These are phyloP conservation scores for Coix lacrymajobi DNA, from an alignment of 176 grass and related monocot species.

Conservation along the genomic window DNA sequence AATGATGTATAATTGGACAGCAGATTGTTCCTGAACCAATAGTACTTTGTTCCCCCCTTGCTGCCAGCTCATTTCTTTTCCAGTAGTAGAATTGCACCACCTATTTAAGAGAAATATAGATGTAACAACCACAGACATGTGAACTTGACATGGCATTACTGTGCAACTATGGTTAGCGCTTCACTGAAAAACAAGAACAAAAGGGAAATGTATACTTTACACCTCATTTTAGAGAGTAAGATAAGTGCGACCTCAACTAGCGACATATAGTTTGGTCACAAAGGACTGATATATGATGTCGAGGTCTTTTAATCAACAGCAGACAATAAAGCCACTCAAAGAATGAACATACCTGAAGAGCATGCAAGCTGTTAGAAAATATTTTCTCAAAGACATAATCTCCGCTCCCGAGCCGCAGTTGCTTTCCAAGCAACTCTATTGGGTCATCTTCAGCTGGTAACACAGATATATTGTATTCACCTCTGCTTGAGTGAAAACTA, in stretches of 20 bases:
- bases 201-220: not conserved
- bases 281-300: not conserved
- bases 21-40: conserved; percentile 15
- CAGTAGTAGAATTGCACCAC: conserved; percentile 81
- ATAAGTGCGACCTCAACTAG: not conserved
- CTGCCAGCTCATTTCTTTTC: conserved; percentile 48
- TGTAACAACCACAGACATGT: not conserved
- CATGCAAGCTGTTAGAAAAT: conserved; percentile 80
- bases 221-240: not conserved
- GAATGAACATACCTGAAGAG: conserved; percentile 71
- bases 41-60: conserved; percentile 25
- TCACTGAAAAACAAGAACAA: not conserved
- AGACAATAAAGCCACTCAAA: not conserved
- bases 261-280: not conserved
- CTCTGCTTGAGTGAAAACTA: conserved; percentile 30
- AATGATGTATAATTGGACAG: conserved; percentile 15
- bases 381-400: conserved; percentile 54
- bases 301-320: not conserved
- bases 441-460: conserved; percentile 35
- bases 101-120: conserved; percentile 32
- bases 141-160: not conserved
- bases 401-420: conserved; percentile 46
- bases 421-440: conserved; percentile 57
- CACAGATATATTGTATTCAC: not conserved
- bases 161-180: not conserved